Conservation (phyloP, 176 grass and related monocot species). For the Hsuehochloa calcarea region DNA sequence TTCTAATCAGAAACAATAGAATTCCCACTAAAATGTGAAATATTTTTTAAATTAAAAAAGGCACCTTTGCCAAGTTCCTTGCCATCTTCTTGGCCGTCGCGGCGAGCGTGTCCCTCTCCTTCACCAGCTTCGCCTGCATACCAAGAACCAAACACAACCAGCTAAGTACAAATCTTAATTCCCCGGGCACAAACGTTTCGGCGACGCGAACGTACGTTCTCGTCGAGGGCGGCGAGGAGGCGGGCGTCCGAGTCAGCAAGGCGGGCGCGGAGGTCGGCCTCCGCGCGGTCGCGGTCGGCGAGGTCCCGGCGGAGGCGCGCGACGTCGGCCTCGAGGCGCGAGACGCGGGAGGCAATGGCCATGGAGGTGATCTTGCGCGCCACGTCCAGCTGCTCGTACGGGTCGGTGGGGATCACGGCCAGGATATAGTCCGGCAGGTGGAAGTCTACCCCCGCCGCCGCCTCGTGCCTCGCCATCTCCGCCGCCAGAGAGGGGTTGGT, state of each 20-base stretch:
- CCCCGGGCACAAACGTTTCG: background rate
- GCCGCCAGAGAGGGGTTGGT: background rate
- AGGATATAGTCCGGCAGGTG: slow-evolving; percentile 93
- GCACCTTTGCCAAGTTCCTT: slow-evolving; percentile 84
- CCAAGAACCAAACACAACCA: background rate
- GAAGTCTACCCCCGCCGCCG: slow-evolving; percentile 54
- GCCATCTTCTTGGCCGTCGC: slow-evolving; percentile 63
- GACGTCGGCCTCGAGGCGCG: slow-evolving; percentile 68
- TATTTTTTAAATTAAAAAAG: too few relatives aligned
- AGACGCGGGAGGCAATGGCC: slow-evolving; percentile 88
- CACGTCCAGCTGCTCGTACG: slow-evolving; percentile 95
- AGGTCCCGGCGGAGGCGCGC: slow-evolving; percentile 60
- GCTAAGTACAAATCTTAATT: slow-evolving; percentile 1
- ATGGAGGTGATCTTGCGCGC: slow-evolving; percentile 98
- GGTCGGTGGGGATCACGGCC: slow-evolving; percentile 85
- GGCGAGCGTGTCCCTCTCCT: slow-evolving; percentile 77
- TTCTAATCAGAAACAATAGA: background rate
- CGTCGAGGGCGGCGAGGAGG: slow-evolving; percentile 55
- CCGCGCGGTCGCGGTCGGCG: slow-evolving; percentile 58
- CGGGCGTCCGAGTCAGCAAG: slow-evolving; percentile 49
- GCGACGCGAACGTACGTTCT: slow-evolving; percentile 46
- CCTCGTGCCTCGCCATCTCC: slow-evolving; percentile 42
- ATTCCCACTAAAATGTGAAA: background rate
- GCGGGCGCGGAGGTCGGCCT: slow-evolving; percentile 49
- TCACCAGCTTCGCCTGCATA: slow-evolving; percentile 68